Percentiles rank a stretch among this genome's conserved stretches.
phyloP scores from a whole-genome alignment of 2,329 filamentous ascomycete species.

The Coleophoma cylindrospora region DNA sequence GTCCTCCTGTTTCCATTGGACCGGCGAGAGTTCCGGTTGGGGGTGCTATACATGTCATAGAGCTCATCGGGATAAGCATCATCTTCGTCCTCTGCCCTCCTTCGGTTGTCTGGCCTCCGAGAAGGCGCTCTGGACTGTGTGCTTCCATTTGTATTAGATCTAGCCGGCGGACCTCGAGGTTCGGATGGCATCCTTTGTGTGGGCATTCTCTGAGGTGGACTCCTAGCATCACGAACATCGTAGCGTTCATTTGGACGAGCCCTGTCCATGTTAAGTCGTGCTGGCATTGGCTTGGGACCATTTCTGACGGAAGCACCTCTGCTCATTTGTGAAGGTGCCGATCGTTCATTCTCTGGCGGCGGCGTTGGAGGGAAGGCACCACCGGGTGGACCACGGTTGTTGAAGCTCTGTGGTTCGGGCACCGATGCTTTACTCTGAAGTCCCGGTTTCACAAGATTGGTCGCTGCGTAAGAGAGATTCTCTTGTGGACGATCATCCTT shows the following conservation, averaged over 20 bases:
- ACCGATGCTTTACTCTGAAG: constrained; percentile 61
- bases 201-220: constrained; percentile 33
- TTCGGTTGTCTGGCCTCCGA: constrained; percentile 14
- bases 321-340: constrained; percentile 31
- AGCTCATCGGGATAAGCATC: constrained; percentile 55
- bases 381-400: constrained; percentile 42
- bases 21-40: constrained; percentile 28
- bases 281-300: constrained; percentile 54
- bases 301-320: constrained; percentile 57
- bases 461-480: constrained; percentile 85
- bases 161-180: constrained; percentile 35
- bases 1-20: constrained; percentile 33
- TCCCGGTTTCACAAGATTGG: constrained; percentile 86
- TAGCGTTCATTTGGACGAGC: constrained; percentile 39
- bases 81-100: constrained; percentile 23
- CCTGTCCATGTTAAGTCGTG: constrained; percentile 58
- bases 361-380: constrained; percentile 97
- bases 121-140: constrained; percentile 16
- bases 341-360: constrained; percentile 80
- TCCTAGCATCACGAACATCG: constrained; percentile 25
- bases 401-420: constrained; percentile 69
- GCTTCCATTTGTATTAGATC: constrained; percentile 20
- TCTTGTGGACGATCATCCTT: constrained; percentile 79
- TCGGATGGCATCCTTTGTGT: constrained; percentile 46
- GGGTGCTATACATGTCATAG: constrained; percentile 62